These are phyloP conservation scores for Calonectria pseudoreteaudii DNA, from an alignment of 2,329 filamentous ascomycete genomes.

Conservation along the genomic window DNA sequence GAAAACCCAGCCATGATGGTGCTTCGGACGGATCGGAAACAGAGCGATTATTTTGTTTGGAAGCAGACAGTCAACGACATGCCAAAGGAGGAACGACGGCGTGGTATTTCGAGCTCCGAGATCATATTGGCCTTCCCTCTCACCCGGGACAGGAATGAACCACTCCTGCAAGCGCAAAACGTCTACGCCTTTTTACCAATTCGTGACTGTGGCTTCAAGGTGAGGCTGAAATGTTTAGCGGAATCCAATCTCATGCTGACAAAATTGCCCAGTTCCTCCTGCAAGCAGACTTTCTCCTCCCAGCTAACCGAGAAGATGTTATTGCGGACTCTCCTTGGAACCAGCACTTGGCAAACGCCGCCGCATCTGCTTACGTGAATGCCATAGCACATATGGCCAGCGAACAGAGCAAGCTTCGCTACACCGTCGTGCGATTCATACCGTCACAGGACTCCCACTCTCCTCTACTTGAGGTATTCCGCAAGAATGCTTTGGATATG, in stretches of 20 bases:
- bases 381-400: slow-evolving; percentile 7
- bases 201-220: slow-evolving; percentile 34
- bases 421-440: background rate
- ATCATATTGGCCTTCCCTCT: slow-evolving; percentile 14
- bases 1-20: background rate
- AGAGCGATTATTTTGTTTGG: background rate
- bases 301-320: slow-evolving; percentile 39
- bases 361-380: background rate
- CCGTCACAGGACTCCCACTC: background rate
- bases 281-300: slow-evolving; percentile 43
- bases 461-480: background rate
- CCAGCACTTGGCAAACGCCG: slow-evolving; percentile 8
- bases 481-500: background rate
- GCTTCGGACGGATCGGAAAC: background rate
- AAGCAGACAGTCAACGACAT: background rate
- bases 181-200: slow-evolving; percentile 25
- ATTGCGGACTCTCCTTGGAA: slow-evolving; percentile 36
- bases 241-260: background rate
- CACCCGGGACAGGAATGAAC: background rate
- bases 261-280: slow-evolving; percentile 35
- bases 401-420: background rate
- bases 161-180: slow-evolving; percentile 5
- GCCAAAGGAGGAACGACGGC: background rate
- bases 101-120: slow-evolving; percentile 3
- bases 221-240: background rate